These are phyloP conservation scores for Penicillium crustosum DNA, from an alignment of 2,329 filamentous ascomycete genomes.

Conservation along the genomic window DNA sequence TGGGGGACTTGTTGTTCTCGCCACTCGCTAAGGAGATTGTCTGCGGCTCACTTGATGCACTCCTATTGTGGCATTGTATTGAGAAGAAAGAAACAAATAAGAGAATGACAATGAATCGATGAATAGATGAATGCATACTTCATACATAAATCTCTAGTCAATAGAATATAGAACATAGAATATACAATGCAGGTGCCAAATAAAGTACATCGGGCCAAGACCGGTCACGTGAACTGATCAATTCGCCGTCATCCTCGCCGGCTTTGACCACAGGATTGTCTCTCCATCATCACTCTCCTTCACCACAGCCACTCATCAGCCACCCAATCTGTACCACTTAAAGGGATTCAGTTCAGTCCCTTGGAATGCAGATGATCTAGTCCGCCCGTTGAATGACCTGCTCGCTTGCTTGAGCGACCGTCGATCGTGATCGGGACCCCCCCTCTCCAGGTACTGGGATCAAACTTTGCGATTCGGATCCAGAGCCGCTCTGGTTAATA, in stretches of 20 bases:
- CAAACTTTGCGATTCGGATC: slow-evolving; percentile 22
- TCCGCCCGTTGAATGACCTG: slow-evolving; percentile 34
- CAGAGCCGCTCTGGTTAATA: slow-evolving; percentile 17
- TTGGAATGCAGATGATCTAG: slow-evolving; percentile 39
- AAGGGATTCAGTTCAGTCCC: slow-evolving; percentile 16
- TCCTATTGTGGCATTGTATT: neutral
- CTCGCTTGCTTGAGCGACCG: slow-evolving; percentile 37
- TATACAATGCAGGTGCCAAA: slow-evolving; percentile 10
- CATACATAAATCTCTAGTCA: neutral
- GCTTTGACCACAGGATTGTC: slow-evolving; percentile 18
- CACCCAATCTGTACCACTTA: slow-evolving; percentile 13
- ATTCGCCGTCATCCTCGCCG: slow-evolving; percentile 19
- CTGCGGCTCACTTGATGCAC: neutral
- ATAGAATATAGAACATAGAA: neutral
- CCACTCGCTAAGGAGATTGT: neutral
- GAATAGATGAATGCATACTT: neutral
- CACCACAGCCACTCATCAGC: slow-evolving; percentile 20
- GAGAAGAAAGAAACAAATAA: neutral
- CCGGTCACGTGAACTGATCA: slow-evolving; percentile 8
- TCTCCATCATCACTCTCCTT: slow-evolving; percentile 19
- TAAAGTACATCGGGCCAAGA: slow-evolving; percentile 8
- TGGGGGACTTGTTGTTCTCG: neutral
- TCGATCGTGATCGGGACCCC: slow-evolving; percentile 33
- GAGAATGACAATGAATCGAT: neutral
- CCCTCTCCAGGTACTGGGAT: slow-evolving; percentile 26